Evolutionary conservation across 2,329 filamentous ascomycete genomes (phyloP).

Genomic region (Pseudomassariella vexata): DNA sequence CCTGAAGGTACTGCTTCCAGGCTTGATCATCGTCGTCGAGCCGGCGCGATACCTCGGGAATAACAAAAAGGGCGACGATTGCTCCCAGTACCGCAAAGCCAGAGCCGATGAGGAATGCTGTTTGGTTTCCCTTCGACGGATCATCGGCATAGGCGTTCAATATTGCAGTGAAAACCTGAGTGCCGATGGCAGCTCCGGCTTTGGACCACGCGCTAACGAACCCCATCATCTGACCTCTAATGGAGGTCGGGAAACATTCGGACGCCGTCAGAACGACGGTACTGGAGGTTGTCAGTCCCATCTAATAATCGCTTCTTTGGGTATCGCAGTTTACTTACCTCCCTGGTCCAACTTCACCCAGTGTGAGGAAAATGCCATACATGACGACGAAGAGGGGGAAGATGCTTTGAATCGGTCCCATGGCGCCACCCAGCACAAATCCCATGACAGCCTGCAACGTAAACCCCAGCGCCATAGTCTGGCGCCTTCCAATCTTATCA

Average conservation of each 20-base stretch:
- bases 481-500: slow-evolving; percentile 41
- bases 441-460: slow-evolving; percentile 36
- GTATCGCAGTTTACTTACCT: too few relatives aligned
- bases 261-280: slow-evolving; percentile 33
- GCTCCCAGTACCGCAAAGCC: slow-evolving; percentile 41
- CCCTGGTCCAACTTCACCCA: slow-evolving; percentile 46
- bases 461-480: slow-evolving; percentile 47
- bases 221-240: slow-evolving; percentile 43
- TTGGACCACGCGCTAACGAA: slow-evolving; percentile 41
- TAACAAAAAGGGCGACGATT: slow-evolving; percentile 35
- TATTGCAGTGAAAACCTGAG: slow-evolving; percentile 45
- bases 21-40: slow-evolving; percentile 37
- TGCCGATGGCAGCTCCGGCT: slow-evolving; percentile 43
- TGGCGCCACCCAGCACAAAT: slow-evolving; percentile 43
- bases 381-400: slow-evolving; percentile 45
- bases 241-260: slow-evolving; percentile 43
- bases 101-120: slow-evolving; percentile 43
- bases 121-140: slow-evolving; percentile 38
- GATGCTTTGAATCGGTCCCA: slow-evolving; percentile 35
- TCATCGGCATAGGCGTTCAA: slow-evolving; percentile 34
- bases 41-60: slow-evolving; percentile 35
- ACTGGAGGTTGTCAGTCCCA: slow-evolving; percentile 9
- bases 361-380: slow-evolving; percentile 42
- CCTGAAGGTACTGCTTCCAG: slow-evolving; percentile 37
- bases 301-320: too few relatives aligned